Base-by-base conservation (phyloP, 2,329 filamentous ascomycete genomes). In the Gremmenia infestans region DNA sequence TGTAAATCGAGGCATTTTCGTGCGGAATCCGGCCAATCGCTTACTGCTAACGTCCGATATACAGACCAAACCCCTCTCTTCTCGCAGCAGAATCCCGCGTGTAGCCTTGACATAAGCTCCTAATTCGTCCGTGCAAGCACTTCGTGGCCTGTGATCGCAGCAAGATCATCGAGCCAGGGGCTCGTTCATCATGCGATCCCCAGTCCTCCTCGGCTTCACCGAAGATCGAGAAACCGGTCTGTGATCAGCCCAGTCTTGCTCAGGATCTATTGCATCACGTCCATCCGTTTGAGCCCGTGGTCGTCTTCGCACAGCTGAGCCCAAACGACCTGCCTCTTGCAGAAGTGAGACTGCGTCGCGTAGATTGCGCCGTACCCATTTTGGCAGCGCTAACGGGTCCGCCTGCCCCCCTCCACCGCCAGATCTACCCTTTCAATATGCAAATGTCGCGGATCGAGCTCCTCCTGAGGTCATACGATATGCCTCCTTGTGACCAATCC, bases 161-260 rank as follows among this genome's bases (percentile, higher is more conserved):
- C n/a, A n/a, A n/a, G n/a, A n/a, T n/a, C n/a, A n/a, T n/a, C n/a
- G n/a, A n/a, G n/a, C n/a, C n/a, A n/a, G n/a, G 52, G 52, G 54
- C 52, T 54, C 49, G 37, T 60, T 55, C 22, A 60, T 58, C 46
- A 60, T 61, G 47, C 48, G 60, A 61, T 58, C 57, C 55, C 52
- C 25, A 60, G 57, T 46, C 19, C 57, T 52, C 49, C 55, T 63
- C 48, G 47, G 59, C 55, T 61, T 60, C 52, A 63, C 59, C 51
- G 40, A 61, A 15, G 55, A 60, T 61, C 56, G 53, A 64, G 59
- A 64, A 64, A 64, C 60, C 50, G 43, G 53, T 53, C 39, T 59
- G 36, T 58, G 25, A 63, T 61, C 45, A 57, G 47, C 51, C 51
- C 36, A 60, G 61, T 64, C 50, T 28, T 62, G 50, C 60, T 64